Base-by-base conservation (phyloP, 192 early-diverging fungal species). In the Rhizophagus clarus region DNA sequence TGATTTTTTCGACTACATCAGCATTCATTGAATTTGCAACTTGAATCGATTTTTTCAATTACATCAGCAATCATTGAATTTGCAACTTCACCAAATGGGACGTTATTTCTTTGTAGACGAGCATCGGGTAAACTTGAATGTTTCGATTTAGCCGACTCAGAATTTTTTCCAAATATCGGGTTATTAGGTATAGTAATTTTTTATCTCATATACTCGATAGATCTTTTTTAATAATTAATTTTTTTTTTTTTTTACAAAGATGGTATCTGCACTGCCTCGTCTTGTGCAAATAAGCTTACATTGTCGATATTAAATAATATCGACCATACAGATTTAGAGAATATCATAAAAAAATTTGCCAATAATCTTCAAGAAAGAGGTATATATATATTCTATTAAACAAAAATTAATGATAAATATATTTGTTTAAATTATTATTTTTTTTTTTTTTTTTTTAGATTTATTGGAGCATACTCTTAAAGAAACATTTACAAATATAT, bases 241-340 rank as follows among this genome's bases (percentile, higher is more conserved):
- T 1, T 32, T 67, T 1, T 61, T n/a, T 61, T 15, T 20, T n/a
- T 24, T 61, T 61, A 20, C n/a, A 8, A 26, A 45, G 76, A 68
- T 29, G 15, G 40, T 12, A 15, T 61, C 1, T 20, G 17, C 6
- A 40, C 64, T 14, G 64, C 42, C 20, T 8, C 3, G 14, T n/a
- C 60, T 68, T 56, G 60, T 22, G 64, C 64, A 34, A 40, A 47
- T 49, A 28, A 45, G 24, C 49, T 78, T 20, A 78, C 66, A 22
- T 66, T 66, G 10, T 66, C 64, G 24, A 40, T 78, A 47, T 26
- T 78, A 34, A 78, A 78, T 34, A 78, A 78, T 14, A 68, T 45
- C 15, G 76, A 78, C 20, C 76, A 78, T 49, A 69, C 64, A n/a
- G 76, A 78, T 69, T 32, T 66, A 29, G 76, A 78, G 49, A 78